phyloP scores from a whole-genome alignment of 805 yeast species.

The Phaffomyces thermotolerans region DNA sequence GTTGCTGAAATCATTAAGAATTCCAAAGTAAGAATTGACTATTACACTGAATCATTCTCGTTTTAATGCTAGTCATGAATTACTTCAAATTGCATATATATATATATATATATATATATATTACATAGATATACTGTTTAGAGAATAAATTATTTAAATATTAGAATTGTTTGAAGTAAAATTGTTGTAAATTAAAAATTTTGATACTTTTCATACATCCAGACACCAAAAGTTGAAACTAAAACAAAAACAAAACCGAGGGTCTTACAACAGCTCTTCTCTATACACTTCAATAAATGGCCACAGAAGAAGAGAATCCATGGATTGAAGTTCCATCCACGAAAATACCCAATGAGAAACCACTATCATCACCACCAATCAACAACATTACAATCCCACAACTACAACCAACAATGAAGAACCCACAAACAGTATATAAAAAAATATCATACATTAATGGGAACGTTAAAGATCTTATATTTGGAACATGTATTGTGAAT shows the following conservation, averaged over 20 bases:
- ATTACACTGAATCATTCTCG: slow-evolving; percentile 26
- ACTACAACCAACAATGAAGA: too few relatives aligned
- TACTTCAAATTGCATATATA: too few relatives aligned
- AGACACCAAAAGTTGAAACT: too few relatives aligned
- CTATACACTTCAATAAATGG: not conserved
- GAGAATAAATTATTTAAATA: not conserved
- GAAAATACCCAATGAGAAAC: not conserved
- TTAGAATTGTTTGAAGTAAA: too few relatives aligned
- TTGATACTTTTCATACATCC: too few relatives aligned
- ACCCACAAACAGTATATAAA: not conserved
- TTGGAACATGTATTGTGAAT: slow-evolving; percentile 85
- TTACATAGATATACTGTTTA: not conserved
- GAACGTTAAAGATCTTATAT: slow-evolving; percentile 35
- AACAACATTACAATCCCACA: not conserved
- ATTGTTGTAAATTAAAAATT: too few relatives aligned
- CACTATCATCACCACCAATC: not conserved
- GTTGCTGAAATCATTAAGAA: slow-evolving; percentile 34
- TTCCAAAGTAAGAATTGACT: slow-evolving; percentile 24
- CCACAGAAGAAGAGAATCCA: slow-evolving; percentile 10
- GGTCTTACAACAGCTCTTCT: too few relatives aligned
- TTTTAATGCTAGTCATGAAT: not conserved
- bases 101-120: too few relatives aligned
- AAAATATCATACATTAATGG: slow-evolving; percentile 19
- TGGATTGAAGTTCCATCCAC: slow-evolving; percentile 13
- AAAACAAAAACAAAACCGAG: too few relatives aligned